Evolutionary conservation across 371 early-diverging fungal genomes (phyloP), one percentile per base, ranked within the genome.

Genomic region (Rhizopus delemar): DNA sequence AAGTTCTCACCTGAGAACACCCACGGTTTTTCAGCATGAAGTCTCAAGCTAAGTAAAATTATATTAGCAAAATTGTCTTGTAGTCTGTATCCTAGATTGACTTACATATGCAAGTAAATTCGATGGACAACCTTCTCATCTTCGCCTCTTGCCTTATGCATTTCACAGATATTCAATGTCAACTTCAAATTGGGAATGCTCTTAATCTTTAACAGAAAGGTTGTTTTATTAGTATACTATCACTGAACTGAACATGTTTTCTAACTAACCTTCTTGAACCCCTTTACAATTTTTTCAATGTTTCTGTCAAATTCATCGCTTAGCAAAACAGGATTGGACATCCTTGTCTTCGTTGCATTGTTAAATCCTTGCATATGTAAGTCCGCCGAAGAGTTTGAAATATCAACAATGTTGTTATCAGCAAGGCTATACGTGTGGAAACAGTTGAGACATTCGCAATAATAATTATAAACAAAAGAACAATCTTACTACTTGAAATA

Each of bases 21-120:
- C 56, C 62, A 51, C 16, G 35, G 54, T 54, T 60, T 60, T 45
- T 60, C 48, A 9, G 46, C 54, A 60, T 62, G 62, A 36, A 36
- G 36, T 36, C 36, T 36, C 36, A 36, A 0, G 36, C 36, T 11
- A 36, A 36, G 36, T 32, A 49, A 16, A 15, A 5, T n/a, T 15
- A 46, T n/a, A 46, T 22, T 46, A 46, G n/a, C 5, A 46, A 15
- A 22, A 46, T 46, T 15, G 7, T 16, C 22, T 16, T 46, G 5
- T 46, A 46, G 3, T 46, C n/a, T 8, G 7, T 16, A 22, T 22
- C 5, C 46, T 15, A 46, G 16, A 46, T 46, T 3, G 16, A 46
- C n/a, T 46, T 46, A 13, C 46, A 46, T 22, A 46, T 16, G n/a
- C 7, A 15, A 22, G 46, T 46, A 15, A 22, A 46, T 46, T 13